These are phyloP conservation scores for Arachis monticola DNA, from an alignment of 331 rosid species.

Conservation along the genomic window DNA sequence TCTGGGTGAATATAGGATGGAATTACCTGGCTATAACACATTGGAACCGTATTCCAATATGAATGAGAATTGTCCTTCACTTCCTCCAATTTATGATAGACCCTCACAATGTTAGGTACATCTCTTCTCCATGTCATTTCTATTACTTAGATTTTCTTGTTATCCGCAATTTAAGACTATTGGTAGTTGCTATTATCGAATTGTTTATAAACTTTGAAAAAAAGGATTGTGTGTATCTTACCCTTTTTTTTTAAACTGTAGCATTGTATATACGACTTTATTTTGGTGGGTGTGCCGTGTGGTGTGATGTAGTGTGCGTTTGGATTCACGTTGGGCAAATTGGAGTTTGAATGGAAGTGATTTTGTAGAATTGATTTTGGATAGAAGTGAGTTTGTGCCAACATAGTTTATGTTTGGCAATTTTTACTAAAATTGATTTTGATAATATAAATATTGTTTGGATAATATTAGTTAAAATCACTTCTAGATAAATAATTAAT, in stretches of 20 bases:
- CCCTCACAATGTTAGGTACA: conserved; percentile 54
- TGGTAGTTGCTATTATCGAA: conserved; percentile 23
- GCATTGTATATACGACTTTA: conserved; percentile 35
- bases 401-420: too few relatives aligned
- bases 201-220: conserved; percentile 7
- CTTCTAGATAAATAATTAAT: too few relatives aligned
- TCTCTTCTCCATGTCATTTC: neutral
- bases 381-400: too few relatives aligned
- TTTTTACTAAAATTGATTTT: too few relatives aligned
- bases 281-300: conserved; percentile 22
- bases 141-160: conserved; percentile 8
- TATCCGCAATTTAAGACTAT: neutral
- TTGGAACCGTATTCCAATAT: conserved; percentile 73
- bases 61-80: conserved; percentile 90
- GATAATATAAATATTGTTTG: too few relatives aligned
- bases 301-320: neutral
- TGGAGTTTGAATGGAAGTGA: too few relatives aligned
- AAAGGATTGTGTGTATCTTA: conserved; percentile 8
- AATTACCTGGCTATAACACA: conserved; percentile 81
- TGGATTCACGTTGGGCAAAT: too few relatives aligned
- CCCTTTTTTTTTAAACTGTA: neutral
- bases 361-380: too few relatives aligned
- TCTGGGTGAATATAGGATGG: conserved; percentile 89
- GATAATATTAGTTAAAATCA: too few relatives aligned
- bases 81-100: conserved; percentile 78